Evolutionary conservation across 2,329 filamentous ascomycete genomes (phyloP).

Genomic region (Xylaria sp.): DNA sequence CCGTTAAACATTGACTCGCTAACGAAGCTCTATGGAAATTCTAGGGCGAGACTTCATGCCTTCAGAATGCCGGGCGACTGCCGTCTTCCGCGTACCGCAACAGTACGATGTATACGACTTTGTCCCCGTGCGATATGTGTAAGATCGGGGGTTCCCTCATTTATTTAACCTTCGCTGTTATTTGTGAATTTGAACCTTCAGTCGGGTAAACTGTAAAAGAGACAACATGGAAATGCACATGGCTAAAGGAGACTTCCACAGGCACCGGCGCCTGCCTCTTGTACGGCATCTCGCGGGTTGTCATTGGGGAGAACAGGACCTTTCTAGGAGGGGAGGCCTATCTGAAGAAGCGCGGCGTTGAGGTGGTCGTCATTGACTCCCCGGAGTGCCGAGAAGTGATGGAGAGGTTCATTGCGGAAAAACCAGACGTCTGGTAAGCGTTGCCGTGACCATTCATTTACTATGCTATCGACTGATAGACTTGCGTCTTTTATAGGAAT

Average conservation of each 20-base stretch:
- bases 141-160: conserved; percentile 30
- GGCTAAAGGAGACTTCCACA: conserved; percentile 27
- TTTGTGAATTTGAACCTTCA: not conserved
- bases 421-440: conserved; percentile 75
- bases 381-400: conserved; percentile 74
- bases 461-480: not conserved
- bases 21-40: not conserved
- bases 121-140: conserved; percentile 85
- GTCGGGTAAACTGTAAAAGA: not conserved
- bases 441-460: not conserved
- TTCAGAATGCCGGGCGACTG: conserved; percentile 77
- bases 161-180: not conserved
- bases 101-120: conserved; percentile 84
- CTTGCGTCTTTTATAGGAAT: conserved; percentile 38
- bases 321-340: conserved; percentile 79
- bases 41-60: conserved; percentile 79
- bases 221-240: not conserved
- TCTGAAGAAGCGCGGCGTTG: conserved; percentile 72
- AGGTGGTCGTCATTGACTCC: conserved; percentile 76
- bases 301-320: conserved; percentile 81
- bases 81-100: conserved; percentile 74
- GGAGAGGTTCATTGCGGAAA: conserved; percentile 76
- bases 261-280: conserved; percentile 78
- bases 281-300: conserved; percentile 78
- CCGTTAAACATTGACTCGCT: not conserved